A percentile compares a stretch with the other conserved stretches of the same genome.
Evolutionary conservation across 495 filamentous ascomycete genomes (phyloP).

Genomic region (Viridothelium virens): DNA sequence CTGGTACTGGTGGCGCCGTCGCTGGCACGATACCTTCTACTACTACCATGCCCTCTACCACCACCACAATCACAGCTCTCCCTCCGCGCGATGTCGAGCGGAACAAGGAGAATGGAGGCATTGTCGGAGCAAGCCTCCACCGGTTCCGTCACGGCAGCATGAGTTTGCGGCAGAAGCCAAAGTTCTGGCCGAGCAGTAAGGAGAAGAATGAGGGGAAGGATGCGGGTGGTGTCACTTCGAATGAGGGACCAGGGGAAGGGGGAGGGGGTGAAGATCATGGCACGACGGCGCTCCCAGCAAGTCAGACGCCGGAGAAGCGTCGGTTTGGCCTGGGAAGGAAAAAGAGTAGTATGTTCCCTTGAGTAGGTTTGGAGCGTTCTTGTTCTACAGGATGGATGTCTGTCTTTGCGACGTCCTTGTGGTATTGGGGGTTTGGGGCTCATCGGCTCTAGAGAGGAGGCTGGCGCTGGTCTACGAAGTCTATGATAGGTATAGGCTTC

Average conservation of each 20-base stretch:
- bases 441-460: background rate
- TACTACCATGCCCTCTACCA: background rate
- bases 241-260: too few relatives aligned
- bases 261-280: too few relatives aligned
- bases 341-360: constrained; percentile 44
- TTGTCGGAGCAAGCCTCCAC: constrained; percentile 39
- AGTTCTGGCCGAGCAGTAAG: constrained; percentile 35
- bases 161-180: constrained; percentile 50
- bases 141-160: constrained; percentile 52
- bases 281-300: too few relatives aligned
- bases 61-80: constrained; percentile 15
- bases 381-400: background rate
- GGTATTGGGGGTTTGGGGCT: constrained; percentile 18
- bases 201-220: constrained; percentile 22
- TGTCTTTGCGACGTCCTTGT: constrained; percentile 9
- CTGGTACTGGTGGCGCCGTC: background rate
- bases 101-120: constrained; percentile 33
- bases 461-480: too few relatives aligned
- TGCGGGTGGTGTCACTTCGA: constrained; percentile 23
- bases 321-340: constrained; percentile 55
- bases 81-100: constrained; percentile 11
- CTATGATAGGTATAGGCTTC: too few relatives aligned
- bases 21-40: too few relatives aligned
- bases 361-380: background rate
- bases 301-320: constrained; percentile 29